Percentiles rank a stretch among this genome's conserved stretches.
These are phyloP conservation scores for Schizopora paradoxa DNA, from an alignment of 1,284 basidiomycete species.

Conservation along the genomic window DNA sequence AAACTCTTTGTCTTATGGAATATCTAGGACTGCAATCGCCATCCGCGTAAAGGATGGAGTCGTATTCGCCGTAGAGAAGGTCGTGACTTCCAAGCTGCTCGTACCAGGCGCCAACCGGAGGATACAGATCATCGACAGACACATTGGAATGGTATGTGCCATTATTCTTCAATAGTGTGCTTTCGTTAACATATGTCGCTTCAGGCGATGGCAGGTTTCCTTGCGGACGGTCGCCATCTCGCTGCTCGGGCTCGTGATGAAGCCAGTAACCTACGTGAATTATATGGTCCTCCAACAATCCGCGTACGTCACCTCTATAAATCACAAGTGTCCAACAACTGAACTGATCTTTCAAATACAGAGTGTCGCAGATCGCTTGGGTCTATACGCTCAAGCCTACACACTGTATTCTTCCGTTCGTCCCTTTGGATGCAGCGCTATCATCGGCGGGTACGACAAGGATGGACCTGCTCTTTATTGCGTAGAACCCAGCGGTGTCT, in stretches of 20 bases:
- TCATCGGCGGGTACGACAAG: conserved; percentile 88
- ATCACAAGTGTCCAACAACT: not conserved
- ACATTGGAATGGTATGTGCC: conserved; percentile 78
- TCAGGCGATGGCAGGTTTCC: conserved; percentile 88
- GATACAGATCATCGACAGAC: conserved; percentile 90
- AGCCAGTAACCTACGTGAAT: conserved; percentile 71
- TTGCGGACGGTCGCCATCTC: conserved; percentile 91
- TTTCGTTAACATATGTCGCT: conserved; percentile 1
- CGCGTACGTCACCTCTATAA: conserved; percentile 54
- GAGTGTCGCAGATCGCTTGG: conserved; percentile 81
- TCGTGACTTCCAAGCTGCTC: conserved; percentile 95
- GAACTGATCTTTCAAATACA: conserved; percentile 28
- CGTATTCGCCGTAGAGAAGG: conserved; percentile 94
- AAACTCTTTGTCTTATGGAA: conserved; percentile 1
- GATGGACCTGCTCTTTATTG: conserved; percentile 85
- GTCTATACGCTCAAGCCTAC: conserved; percentile 90
- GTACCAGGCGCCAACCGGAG: conserved; percentile 91
- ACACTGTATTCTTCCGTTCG: conserved; percentile 98
- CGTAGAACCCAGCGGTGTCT: conserved; percentile 93
- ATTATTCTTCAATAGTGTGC: not conserved
- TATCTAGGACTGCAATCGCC: conserved; percentile 78
- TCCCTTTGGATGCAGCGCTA: conserved; percentile 92
- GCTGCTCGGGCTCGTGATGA: conserved; percentile 85
- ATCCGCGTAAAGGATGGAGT: conserved; percentile 92
- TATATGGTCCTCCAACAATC: conserved; percentile 75